A percentile compares a stretch with the other conserved stretches of the same genome.
Evolutionary conservation across 495 filamentous ascomycete species (phyloP).

Genomic region (Parachaetomium inaequale): DNA sequence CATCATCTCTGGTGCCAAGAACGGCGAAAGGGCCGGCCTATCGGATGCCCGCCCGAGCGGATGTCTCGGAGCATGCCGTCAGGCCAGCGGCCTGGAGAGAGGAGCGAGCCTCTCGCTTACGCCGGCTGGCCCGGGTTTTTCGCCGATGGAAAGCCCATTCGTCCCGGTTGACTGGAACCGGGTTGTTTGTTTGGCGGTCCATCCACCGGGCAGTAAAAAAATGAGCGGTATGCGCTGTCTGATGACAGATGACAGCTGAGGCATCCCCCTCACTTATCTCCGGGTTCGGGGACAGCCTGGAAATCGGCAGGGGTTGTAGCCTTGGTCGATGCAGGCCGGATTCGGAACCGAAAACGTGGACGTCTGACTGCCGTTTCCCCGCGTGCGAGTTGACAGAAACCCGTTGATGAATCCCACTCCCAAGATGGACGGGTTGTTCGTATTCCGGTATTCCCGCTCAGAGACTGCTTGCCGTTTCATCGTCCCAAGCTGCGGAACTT

Average conservation of each 20-base stretch:
- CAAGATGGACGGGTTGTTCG: not conserved
- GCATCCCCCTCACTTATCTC: slow-evolving; percentile 1
- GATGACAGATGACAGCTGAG: not conserved
- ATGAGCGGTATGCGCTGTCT: slow-evolving; percentile 3
- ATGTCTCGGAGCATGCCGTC: not conserved
- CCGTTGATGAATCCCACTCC: not conserved
- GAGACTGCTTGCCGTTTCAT: not conserved
- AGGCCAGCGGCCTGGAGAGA: not conserved
- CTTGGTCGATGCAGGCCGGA: not conserved
- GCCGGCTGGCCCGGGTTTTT: not conserved
- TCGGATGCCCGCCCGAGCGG: not conserved
- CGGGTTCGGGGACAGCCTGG: not conserved
- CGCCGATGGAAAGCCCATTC: not conserved
- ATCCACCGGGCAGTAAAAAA: not conserved
- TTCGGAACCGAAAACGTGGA: not conserved
- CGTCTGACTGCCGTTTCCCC: not conserved
- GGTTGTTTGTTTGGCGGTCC: not conserved
- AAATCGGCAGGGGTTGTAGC: not conserved
- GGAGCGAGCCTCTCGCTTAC: no score
- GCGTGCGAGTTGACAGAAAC: not conserved
- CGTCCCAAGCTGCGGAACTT: not conserved
- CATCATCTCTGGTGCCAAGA: not conserved
- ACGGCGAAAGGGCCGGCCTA: not conserved
- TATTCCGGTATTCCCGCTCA: not conserved
- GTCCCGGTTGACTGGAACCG: not conserved